These are phyloP conservation scores for Penicillium fuscoglaucum DNA, from an alignment of 2,329 filamentous ascomycete genomes.

Conservation along the genomic window DNA sequence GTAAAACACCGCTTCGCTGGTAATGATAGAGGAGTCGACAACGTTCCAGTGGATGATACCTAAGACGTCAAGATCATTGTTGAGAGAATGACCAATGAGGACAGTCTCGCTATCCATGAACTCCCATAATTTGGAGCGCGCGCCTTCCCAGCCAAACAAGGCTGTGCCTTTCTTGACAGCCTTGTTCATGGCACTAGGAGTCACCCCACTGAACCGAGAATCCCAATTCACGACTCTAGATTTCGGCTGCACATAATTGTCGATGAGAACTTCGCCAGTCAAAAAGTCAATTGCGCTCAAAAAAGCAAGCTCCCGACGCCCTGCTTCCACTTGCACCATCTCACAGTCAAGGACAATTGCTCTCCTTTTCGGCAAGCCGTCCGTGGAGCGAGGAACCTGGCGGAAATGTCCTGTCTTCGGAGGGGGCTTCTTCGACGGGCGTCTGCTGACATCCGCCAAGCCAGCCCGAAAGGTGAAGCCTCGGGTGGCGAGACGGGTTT, in stretches of 20 bases:
- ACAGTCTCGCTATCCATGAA: slow-evolving; percentile 49
- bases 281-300: slow-evolving; percentile 49
- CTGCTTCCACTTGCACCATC: slow-evolving; percentile 44
- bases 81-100: slow-evolving; percentile 51
- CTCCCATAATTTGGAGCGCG: slow-evolving; percentile 46
- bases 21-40: slow-evolving; percentile 49
- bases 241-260: slow-evolving; percentile 45
- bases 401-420: slow-evolving; percentile 5
- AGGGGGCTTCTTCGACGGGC: slow-evolving; percentile 1
- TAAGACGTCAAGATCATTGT: slow-evolving; percentile 49
- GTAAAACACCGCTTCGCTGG: slow-evolving; percentile 34
- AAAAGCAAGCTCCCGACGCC: slow-evolving; percentile 36
- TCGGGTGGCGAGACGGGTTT: slow-evolving; percentile 2
- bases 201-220: slow-evolving; percentile 44
- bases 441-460: not conserved
- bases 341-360: slow-evolving; percentile 53
- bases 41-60: slow-evolving; percentile 45
- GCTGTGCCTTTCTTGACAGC: slow-evolving; percentile 34
- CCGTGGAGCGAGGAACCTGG: not conserved
- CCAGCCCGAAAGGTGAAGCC: slow-evolving; percentile 2
- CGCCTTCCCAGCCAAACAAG: slow-evolving; percentile 46
- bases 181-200: slow-evolving; percentile 28
- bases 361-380: slow-evolving; percentile 1
- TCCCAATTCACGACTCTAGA: slow-evolving; percentile 40
- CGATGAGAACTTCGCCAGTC: slow-evolving; percentile 49